Percentiles rank a stretch among this genome's conserved stretches.
phyloP scores from a whole-genome alignment of 441 rosid genomes.

The Jatropha multifida region DNA sequence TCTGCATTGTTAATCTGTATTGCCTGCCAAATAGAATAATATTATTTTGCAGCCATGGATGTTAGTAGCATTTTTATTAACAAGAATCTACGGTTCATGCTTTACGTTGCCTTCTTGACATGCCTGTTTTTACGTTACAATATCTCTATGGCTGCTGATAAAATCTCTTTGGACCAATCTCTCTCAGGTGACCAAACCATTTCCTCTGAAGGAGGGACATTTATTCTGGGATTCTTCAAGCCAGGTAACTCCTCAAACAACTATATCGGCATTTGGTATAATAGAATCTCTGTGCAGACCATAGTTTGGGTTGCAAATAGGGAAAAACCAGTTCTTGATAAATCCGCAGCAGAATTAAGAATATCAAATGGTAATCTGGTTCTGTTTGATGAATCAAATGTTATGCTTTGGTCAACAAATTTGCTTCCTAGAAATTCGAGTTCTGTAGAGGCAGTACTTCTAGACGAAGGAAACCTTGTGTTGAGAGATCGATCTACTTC shows the following conservation, averaged over 20 bases:
- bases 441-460: slow-evolving; percentile 43
- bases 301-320: slow-evolving; percentile 49
- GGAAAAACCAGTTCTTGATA: slow-evolving; percentile 27
- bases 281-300: slow-evolving; percentile 30
- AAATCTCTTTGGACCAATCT: slow-evolving; percentile 29
- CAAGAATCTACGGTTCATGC: slow-evolving; percentile 16
- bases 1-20: too few relatives aligned
- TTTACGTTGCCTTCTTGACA: slow-evolving; percentile 3
- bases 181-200: slow-evolving; percentile 42
- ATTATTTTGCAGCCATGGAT: slow-evolving; percentile 13
- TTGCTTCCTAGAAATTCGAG: slow-evolving; percentile 30
- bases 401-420: slow-evolving; percentile 50
- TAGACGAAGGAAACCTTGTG: slow-evolving; percentile 59
- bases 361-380: slow-evolving; percentile 39
- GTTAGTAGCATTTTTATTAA: not conserved
- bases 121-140: slow-evolving; percentile 19
- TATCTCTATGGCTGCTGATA: slow-evolving; percentile 25
- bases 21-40: too few relatives aligned
- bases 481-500: slow-evolving; percentile 34
- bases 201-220: slow-evolving; percentile 23
- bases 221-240: slow-evolving; percentile 44
- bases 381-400: slow-evolving; percentile 33
- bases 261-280: slow-evolving; percentile 50
- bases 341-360: slow-evolving; percentile 24
- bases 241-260: slow-evolving; percentile 43